These are phyloP conservation scores for Ogataea allantospora DNA, from an alignment of 805 yeast species.

Conservation along the genomic window DNA sequence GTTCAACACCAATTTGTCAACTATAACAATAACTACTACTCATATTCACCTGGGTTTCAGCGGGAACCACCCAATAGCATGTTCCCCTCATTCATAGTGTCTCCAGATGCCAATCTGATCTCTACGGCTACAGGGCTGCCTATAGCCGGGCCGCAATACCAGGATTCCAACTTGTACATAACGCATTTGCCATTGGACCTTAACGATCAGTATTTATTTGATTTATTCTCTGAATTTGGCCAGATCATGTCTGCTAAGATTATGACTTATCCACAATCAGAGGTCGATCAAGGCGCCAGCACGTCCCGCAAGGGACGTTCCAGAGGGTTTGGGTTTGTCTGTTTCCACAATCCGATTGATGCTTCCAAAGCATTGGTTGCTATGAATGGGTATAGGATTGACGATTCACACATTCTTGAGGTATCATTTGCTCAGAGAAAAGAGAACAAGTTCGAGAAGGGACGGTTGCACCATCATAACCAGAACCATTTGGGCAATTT, in stretches of 20 bases:
- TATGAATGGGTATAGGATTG: conserved; percentile 53
- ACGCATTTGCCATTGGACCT: conserved; percentile 58
- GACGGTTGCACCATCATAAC: conserved; percentile 34
- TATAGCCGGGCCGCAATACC: conserved; percentile 48
- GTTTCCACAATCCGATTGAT: conserved; percentile 61
- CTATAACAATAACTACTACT: conserved; percentile 12
- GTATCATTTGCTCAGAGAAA: conserved; percentile 80
- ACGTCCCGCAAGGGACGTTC: conserved; percentile 39
- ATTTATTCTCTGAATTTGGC: conserved; percentile 47
- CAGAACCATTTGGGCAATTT: conserved; percentile 34
- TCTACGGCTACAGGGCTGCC: conserved; percentile 36
- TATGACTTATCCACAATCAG: conserved; percentile 46
- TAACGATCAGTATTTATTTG: conserved; percentile 50
- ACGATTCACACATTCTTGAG: conserved; percentile 24
- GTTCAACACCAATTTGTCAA: conserved; percentile 26
- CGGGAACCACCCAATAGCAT: conserved; percentile 6
- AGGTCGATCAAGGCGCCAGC: conserved; percentile 10
- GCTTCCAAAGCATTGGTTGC: conserved; percentile 69
- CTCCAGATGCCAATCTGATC: conserved; percentile 31
- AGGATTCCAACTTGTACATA: conserved; percentile 72
- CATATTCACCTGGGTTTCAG: conserved; percentile 2
- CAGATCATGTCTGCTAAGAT: conserved; percentile 53
- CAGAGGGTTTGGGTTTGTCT: conserved; percentile 80
- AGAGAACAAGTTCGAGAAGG: conserved; percentile 47
- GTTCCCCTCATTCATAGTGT: conserved; percentile 25